Conservation (phyloP, 1,139 yeast species). For the Scheffersomyces quercinus region DNA sequence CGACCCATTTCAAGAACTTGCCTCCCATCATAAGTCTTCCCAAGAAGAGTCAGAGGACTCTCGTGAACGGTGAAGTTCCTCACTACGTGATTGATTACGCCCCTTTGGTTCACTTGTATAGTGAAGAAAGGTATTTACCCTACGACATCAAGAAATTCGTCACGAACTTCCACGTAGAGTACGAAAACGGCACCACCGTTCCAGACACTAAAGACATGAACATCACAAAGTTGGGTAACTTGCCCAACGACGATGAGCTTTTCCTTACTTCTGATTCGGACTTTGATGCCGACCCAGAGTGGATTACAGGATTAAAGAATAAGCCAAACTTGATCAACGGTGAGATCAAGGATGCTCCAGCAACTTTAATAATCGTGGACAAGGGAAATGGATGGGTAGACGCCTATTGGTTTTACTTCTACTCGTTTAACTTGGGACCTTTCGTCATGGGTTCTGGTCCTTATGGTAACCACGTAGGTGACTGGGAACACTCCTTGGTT, state of each 20-base stretch:
- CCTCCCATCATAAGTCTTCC: slow-evolving; percentile 43
- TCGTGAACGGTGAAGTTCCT: slow-evolving; percentile 66
- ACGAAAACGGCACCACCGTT: slow-evolving; percentile 48
- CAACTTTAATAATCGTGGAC: slow-evolving; percentile 78
- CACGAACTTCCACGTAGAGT: slow-evolving; percentile 55
- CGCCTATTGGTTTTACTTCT: slow-evolving; percentile 95
- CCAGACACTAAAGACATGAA: slow-evolving; percentile 38
- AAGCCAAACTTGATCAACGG: slow-evolving; percentile 75
- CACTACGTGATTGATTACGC: slow-evolving; percentile 70
- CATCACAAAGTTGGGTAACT: slow-evolving; percentile 38
- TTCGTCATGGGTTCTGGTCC: slow-evolving; percentile 98
- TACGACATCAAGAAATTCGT: slow-evolving; percentile 76
- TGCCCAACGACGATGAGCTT: slow-evolving; percentile 28
- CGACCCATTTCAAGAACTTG: slow-evolving; percentile 28
- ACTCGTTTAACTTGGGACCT: slow-evolving; percentile 92
- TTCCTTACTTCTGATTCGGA: slow-evolving; percentile 68
- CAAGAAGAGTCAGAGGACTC: slow-evolving; percentile 26
- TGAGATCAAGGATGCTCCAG: slow-evolving; percentile 72
- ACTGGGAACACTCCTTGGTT: slow-evolving; percentile 95
- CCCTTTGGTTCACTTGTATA: slow-evolving; percentile 82
- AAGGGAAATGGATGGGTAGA: slow-evolving; percentile 93
- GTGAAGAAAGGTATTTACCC: slow-evolving; percentile 87
- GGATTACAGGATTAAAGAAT: slow-evolving; percentile 77
- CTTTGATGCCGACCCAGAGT: slow-evolving; percentile 74
- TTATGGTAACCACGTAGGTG: slow-evolving; percentile 95